Base-by-base conservation (phyloP, 169 alveolate species). In the Theileria orientalis region DNA sequence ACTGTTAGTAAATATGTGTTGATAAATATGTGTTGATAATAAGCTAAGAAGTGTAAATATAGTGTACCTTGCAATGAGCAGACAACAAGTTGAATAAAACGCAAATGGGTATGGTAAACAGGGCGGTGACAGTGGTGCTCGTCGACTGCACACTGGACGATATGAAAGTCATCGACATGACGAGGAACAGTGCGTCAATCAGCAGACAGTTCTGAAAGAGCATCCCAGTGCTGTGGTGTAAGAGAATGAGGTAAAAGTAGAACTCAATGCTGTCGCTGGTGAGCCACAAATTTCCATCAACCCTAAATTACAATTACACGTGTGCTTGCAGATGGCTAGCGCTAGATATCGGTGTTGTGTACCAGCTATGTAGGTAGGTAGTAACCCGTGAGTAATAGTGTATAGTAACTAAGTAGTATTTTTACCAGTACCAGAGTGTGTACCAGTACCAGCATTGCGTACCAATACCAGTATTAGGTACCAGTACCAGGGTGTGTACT, bases 221-320 rank as follows among this genome's bases (percentile, higher is more conserved):
- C 90, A 92, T 90, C 11, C 95, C 92, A 13, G 91, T 90, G 66
- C 86, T 90, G 69, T 92, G 95, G 47, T 92, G 95, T 44, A 92
- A 78, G 37, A 92, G 84, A 32, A 90, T 93, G 27, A 92, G 66
- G 78, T 92, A 92, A 66, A 90, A 90, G 82, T 88, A 92, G 52
- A 92, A 83, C 66, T 92, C 93, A 13, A 92, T 83, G 44, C 90
- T 90, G 83, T 92, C 95, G 63, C 85, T 69, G 3, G 90, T 85
- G 54, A 88, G 83, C 95, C 95, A 92, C 41, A 87, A 66, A 25
- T 88, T 90, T 47, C 72, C 60, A 0, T 74, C 62, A 13, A 66
- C 63, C 27, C 60, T 32, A 78, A 33, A 52, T n/a, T n/a, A n/a
- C n/a, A n/a, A n/a, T n/a, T 7, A 49, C 7, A n/a, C n/a, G n/a